A percentile compares a stretch with the other conserved stretches of the same genome.
Evolutionary conservation across 139 green algal genomes (phyloP).

Genomic region (Microglena sp.): DNA sequence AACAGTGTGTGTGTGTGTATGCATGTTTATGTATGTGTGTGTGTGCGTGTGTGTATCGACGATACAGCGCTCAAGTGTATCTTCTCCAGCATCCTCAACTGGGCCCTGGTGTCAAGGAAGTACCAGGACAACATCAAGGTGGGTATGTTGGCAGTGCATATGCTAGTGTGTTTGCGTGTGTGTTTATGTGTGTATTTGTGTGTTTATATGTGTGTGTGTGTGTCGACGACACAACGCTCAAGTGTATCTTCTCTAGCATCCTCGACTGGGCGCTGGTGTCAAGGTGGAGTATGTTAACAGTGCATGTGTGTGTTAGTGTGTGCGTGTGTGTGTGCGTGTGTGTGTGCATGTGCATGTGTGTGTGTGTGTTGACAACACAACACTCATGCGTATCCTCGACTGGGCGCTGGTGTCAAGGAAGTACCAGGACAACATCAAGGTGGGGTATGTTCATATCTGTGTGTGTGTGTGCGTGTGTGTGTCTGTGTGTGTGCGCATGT

Average conservation of each 20-base stretch:
- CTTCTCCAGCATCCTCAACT: conserved; percentile 53
- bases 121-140: too few relatives aligned
- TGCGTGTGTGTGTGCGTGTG: conserved; percentile 50
- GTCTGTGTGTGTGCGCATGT: too few relatives aligned
- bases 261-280: conserved; percentile 51
- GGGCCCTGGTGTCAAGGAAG: conserved; percentile 45
- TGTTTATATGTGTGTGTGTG: too few relatives aligned
- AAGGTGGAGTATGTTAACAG: conserved; percentile 22
- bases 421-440: conserved; percentile 38
- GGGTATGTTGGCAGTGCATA: too few relatives aligned
- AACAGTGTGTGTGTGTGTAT: background rate
- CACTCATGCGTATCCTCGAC: conserved; percentile 46
- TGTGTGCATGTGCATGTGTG: too few relatives aligned
- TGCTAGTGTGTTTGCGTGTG: too few relatives aligned
- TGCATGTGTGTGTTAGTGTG: too few relatives aligned
- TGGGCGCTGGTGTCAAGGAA: conserved; percentile 41
- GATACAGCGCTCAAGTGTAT: conserved; percentile 41
- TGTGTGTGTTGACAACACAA: conserved; percentile 41
- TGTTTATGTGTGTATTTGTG: conserved; percentile 43
- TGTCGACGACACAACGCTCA: conserved; percentile 40
- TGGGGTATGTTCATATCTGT: too few relatives aligned
- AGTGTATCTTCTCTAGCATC: conserved; percentile 51
- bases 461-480: too few relatives aligned
- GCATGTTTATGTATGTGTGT: conserved; percentile 19
- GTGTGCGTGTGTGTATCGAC: conserved; percentile 33